These are phyloP conservation scores for Actinomortierella wolfii DNA, from an alignment of 371 early-diverging fungal genomes.

Conservation along the genomic window DNA sequence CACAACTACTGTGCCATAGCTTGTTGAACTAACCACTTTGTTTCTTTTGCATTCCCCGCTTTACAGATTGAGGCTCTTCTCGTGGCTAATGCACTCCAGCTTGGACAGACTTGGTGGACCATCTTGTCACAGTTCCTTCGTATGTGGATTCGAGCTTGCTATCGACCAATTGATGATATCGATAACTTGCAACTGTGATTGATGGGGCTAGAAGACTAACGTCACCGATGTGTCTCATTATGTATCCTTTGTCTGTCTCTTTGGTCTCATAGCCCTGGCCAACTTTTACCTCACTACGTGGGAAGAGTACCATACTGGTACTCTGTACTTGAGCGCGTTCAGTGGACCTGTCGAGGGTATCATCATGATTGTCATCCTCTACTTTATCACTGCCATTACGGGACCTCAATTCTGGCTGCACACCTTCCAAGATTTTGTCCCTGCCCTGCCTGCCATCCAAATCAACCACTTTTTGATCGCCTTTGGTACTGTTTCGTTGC, in stretches of 20 bases:
- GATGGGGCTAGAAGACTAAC: too few species aligned
- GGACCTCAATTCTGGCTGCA: conserved; percentile 59
- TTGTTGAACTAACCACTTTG: background rate
- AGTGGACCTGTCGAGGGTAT: conserved; percentile 98
- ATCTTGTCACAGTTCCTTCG: conserved; percentile 46
- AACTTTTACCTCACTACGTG: conserved; percentile 95
- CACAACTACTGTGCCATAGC: background rate
- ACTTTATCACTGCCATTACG: conserved; percentile 72
- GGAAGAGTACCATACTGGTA: conserved; percentile 96
- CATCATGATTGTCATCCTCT: conserved; percentile 65
- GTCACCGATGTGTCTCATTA: too few species aligned
- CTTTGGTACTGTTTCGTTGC: conserved; percentile 57
- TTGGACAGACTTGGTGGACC: conserved; percentile 84
- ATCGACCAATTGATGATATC: too few species aligned
- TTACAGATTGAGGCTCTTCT: conserved; percentile 35
- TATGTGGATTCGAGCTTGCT: conserved; percentile 24
- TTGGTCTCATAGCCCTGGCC: conserved; percentile 62
- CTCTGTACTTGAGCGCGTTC: conserved; percentile 89
- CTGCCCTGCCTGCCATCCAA: conserved; percentile 56
- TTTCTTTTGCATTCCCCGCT: background rate
- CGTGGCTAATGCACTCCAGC: conserved; percentile 59
- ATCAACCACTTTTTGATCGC: conserved; percentile 66
- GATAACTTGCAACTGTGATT: too few species aligned
- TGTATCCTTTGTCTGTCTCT: conserved; percentile 30
- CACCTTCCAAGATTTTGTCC: conserved; percentile 39